Evolutionary conservation across 176 grass and related monocot genomes (phyloP).

Genomic region (Oryza brachyantha): DNA sequence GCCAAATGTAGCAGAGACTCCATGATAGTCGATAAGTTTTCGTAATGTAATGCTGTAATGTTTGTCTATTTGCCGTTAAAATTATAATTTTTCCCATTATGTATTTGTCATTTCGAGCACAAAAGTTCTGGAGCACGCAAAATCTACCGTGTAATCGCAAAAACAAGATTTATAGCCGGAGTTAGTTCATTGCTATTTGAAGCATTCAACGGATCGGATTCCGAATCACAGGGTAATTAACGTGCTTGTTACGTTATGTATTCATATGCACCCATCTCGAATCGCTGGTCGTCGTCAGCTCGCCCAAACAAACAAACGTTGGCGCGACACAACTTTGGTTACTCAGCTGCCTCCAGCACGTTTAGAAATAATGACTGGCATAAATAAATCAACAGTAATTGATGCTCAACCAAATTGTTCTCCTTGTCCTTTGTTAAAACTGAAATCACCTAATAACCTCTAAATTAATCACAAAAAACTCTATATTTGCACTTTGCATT

Average conservation of each 20-base stretch:
- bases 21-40: neutral
- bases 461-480: neutral
- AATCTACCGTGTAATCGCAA: too few relatives aligned
- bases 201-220: too few relatives aligned
- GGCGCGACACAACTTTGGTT: neutral
- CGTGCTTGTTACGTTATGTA: too few relatives aligned
- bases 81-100: neutral
- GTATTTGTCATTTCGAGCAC: too few relatives aligned
- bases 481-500: slow-evolving; percentile 19
- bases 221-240: too few relatives aligned
- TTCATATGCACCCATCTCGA: too few relatives aligned
- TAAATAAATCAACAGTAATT: slow-evolving; percentile 9
- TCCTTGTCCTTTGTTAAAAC: slow-evolving; percentile 9
- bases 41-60: neutral
- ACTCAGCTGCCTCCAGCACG: neutral
- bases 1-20: too few relatives aligned
- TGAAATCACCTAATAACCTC: neutral
- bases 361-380: neutral
- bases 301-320: too few relatives aligned
- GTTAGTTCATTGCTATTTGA: too few relatives aligned
- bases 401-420: neutral
- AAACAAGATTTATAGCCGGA: too few relatives aligned
- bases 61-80: neutral
- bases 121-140: too few relatives aligned
- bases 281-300: too few relatives aligned